Conservation (phyloP, 2,329 filamentous ascomycete species). For the Aspergillus flavus region DNA sequence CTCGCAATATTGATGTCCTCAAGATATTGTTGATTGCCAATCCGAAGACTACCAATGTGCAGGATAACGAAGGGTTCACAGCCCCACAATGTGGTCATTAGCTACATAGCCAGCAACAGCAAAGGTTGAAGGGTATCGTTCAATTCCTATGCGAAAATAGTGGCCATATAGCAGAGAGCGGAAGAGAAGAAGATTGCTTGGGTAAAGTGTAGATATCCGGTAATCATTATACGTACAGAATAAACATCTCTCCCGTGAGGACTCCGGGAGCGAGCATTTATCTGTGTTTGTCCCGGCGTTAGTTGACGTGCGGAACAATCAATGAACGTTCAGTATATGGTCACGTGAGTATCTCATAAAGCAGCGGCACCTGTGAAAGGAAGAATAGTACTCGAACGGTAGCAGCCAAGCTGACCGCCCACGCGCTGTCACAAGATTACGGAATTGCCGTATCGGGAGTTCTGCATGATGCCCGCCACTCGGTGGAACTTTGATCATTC, state of each 20-base stretch:
- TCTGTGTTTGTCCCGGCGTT: background rate
- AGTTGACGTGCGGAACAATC: background rate
- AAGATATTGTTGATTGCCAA: background rate
- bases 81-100: background rate
- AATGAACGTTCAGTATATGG: background rate
- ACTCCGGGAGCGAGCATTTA: no score
- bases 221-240: background rate
- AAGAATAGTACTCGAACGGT: background rate
- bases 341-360: background rate
- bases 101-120: background rate
- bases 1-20: background rate
- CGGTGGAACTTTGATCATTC: background rate
- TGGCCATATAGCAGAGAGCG: background rate
- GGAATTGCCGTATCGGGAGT: background rate
- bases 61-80: background rate
- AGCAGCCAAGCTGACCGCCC: background rate
- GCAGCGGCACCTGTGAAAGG: background rate
- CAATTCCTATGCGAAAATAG: background rate
- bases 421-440: background rate
- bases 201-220: no score
- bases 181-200: background rate
- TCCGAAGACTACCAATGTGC: background rate
- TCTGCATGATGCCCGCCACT: conserved; percentile 4
- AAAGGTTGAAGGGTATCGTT: background rate
- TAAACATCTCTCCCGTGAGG: background rate